Evolutionary conservation across 139 green algal genomes (phyloP), one percentile per base, ranked within the genome.

Genomic region (Desmodesmus armatus): DNA sequence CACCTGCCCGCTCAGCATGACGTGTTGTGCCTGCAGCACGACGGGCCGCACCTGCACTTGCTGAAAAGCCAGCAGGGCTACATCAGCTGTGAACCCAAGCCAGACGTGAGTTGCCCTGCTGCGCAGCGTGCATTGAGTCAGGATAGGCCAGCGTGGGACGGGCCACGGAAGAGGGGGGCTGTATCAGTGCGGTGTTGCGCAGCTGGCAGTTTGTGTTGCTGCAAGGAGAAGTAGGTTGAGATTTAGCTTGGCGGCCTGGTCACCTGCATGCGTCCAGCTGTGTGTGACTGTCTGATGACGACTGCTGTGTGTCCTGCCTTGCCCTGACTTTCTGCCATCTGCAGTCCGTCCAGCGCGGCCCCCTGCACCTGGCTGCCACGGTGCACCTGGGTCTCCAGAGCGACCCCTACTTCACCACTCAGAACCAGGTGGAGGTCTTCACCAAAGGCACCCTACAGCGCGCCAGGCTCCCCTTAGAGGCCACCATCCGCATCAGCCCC

Each of bases 51-150:
- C n/a, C 82, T 97, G 33, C 35, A 13, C 35, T 44, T 72, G 11
- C 87, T 97, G 85, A 67, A 87, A 33, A 55, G 80, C 25, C 94
- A 97, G 88, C 60, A 90, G 63, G 94, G 94, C 70, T 96, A 93
- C 87, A 89, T 96, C 37, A 87, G 80, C 4, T 96, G 89, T 49
- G 78, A 92, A 5, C 88, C 87, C n/a, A 73, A 85, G 47, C 49
- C 55, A 66, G 70, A 85, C 0, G 80, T 85, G 49, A 70, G 80
- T 79, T 3, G n/a, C 35, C 39, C 53, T 53, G 76, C 25, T 21
- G 4, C 1, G 3, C 17, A 11, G 41, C 79, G 31, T 53, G 49
- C 55, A 41, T 23, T 62, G 51, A n/a, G n/a, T n/a, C n/a, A n/a
- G n/a, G n/a, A n/a, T n/a, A n/a, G n/a, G n/a, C n/a, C n/a, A n/a